Evolutionary conservation across 2,329 filamentous ascomycete species (phyloP), one percentile per base, ranked within the genome.

Genomic region (Claviceps quebecensis): DNA sequence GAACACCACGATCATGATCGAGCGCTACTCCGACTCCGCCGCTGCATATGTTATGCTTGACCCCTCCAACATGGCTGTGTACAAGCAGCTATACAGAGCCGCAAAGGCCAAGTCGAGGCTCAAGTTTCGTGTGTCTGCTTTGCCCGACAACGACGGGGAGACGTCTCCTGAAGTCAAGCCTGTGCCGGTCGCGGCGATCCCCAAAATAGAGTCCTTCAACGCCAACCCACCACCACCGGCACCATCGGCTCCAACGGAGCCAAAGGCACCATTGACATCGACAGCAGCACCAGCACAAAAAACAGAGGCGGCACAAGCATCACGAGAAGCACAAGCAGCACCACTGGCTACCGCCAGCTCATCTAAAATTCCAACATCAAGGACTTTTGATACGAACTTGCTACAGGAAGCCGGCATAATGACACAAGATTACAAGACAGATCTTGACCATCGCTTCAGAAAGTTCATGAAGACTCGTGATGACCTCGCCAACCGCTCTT

Each of bases 31-130:
- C 57, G 93, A 98, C 69, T 96, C 89, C 57, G 87, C 88, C 57
- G 84, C 77, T 45, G 74, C 81, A 57, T 97, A 86, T 68, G 79
- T 97, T 57, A 75, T 78, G 45, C 83, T 98, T 54, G 85, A 95
- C 66, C 74, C 81, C 55, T 74, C 75, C 64, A 94, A 95, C 63
- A 70, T 78, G 8, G 76, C 86, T 45, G 87, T 95, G 62, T 98
- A 95, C 76, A 97, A 96, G 75, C 93, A 96, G 66, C 83, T 98
- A 43, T 91, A 93, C 66, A 85, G 93, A 61, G 93, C 93, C 58
- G 93, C 93, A 57, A 98, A 96, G 74, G 93, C 93, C 39, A 98
- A 98, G 77, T 82, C 90, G 58, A 98, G 97, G 82, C 83, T 98
- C 59, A 90, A 93, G 69, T 79, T 98, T 54, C 87, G 82, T 58